Evolutionary conservation across 805 yeast genomes (phyloP).

Genomic region (Yamadazyma sp.): DNA sequence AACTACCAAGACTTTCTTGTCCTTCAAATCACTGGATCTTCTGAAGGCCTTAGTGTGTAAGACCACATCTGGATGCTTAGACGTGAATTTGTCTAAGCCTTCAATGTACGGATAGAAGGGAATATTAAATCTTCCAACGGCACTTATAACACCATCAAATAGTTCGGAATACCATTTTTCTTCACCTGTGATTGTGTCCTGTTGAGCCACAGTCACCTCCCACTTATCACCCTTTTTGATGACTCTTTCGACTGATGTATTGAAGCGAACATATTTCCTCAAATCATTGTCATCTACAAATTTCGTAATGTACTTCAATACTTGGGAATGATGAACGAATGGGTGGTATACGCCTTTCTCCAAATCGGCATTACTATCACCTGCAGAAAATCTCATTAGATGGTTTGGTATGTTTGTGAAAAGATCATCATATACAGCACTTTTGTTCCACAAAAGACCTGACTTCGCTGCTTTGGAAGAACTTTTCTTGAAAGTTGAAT

Average conservation of each 20-base stretch:
- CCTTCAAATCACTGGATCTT: conserved; percentile 40
- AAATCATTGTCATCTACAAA: conserved; percentile 29
- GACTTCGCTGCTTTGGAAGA: conserved; percentile 9
- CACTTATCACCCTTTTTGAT: conserved; percentile 37
- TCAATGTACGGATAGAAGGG: conserved; percentile 57
- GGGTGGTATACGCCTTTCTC: conserved; percentile 27
- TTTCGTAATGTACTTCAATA: conserved; percentile 21
- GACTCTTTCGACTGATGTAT: conserved; percentile 40
- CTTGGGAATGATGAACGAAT: conserved; percentile 34
- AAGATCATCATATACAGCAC: conserved; percentile 36
- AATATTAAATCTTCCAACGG: conserved; percentile 61
- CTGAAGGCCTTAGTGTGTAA: conserved; percentile 58
- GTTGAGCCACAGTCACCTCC: conserved; percentile 21
- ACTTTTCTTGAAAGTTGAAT: conserved; percentile 14
- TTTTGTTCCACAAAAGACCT: conserved; percentile 32
- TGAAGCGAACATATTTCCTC: conserved; percentile 30
- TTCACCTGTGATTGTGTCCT: conserved; percentile 17
- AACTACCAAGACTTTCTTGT: conserved; percentile 38
- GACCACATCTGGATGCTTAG: conserved; percentile 44
- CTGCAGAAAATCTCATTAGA: conserved; percentile 35
- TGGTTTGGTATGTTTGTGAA: conserved; percentile 41
- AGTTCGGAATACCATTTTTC: conserved; percentile 41
- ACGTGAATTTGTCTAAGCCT: conserved; percentile 51
- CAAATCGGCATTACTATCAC: conserved; percentile 17
- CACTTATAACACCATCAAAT: conserved; percentile 61